phyloP scores from a whole-genome alignment of 1,284 basidiomycete species.

The Tremellales sp. region DNA sequence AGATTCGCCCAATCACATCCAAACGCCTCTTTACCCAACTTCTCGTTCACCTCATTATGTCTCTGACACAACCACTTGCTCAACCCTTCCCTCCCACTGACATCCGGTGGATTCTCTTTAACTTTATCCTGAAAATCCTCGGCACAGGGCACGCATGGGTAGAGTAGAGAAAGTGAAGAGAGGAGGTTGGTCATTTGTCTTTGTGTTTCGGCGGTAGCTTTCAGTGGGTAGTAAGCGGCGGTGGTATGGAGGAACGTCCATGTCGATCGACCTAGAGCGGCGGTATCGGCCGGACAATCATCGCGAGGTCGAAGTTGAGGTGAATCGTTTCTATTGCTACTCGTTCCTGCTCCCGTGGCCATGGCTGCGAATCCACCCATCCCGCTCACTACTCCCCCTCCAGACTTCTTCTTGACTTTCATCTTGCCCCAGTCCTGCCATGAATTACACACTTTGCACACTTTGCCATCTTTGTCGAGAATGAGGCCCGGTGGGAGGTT shows the following conservation, averaged over 20 bases:
- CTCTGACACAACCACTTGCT: slow-evolving; percentile 83
- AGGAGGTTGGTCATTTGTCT: slow-evolving; percentile 76
- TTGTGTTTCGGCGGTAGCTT: slow-evolving; percentile 65
- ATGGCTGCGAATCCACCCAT: slow-evolving; percentile 16
- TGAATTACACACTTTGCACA: slow-evolving; percentile 83
- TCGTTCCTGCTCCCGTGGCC: slow-evolving; percentile 10
- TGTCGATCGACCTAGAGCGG: slow-evolving; percentile 79
- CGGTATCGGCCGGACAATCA: slow-evolving; percentile 77
- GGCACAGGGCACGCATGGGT: slow-evolving; percentile 83
- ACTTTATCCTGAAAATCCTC: slow-evolving; percentile 66
- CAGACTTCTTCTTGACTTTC: slow-evolving; percentile 41
- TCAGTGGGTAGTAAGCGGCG: slow-evolving; percentile 85
- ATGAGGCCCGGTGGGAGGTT: slow-evolving; percentile 70
- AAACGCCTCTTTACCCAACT: slow-evolving; percentile 76
- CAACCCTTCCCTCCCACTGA: slow-evolving; percentile 62
- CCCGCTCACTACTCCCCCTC: slow-evolving; percentile 4
- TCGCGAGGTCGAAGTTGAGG: slow-evolving; percentile 34
- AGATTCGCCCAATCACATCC: slow-evolving; percentile 65
- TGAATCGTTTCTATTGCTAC: slow-evolving; percentile 16
- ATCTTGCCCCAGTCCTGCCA: slow-evolving; percentile 67
- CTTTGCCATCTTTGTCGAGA: slow-evolving; percentile 85
- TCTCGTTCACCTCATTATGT: slow-evolving; percentile 85
- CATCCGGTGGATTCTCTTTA: slow-evolving; percentile 64
- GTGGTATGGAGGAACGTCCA: slow-evolving; percentile 95
- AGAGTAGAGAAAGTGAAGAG: slow-evolving; percentile 69